These are phyloP conservation scores for Garcia nutans DNA, from an alignment of 345 rosid species.

Conservation along the genomic window DNA sequence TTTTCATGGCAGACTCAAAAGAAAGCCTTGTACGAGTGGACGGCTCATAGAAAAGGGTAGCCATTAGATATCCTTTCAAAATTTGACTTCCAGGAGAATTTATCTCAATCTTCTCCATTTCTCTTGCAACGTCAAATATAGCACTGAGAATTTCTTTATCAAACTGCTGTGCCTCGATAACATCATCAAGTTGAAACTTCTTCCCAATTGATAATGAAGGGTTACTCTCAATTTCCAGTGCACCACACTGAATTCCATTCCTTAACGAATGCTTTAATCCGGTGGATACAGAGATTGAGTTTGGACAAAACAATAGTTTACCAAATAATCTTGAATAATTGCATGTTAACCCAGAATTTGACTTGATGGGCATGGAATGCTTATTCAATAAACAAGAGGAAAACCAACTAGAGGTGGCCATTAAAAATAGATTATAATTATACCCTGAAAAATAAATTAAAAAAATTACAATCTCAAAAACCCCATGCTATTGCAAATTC, in stretches of 20 bases:
- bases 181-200: slow-evolving; percentile 76
- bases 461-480: not conserved
- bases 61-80: slow-evolving; percentile 88
- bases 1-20: slow-evolving; percentile 97
- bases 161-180: slow-evolving; percentile 92
- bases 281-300: slow-evolving; percentile 22
- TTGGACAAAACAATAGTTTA: slow-evolving; percentile 18
- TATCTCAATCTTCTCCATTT: slow-evolving; percentile 82
- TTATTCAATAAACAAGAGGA: slow-evolving; percentile 12
- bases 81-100: slow-evolving; percentile 69
- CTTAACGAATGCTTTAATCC: slow-evolving; percentile 16
- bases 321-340: slow-evolving; percentile 18
- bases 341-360: slow-evolving; percentile 22
- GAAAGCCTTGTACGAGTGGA: slow-evolving; percentile 96
- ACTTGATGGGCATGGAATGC: slow-evolving; percentile 7
- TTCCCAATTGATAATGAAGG: slow-evolving; percentile 35
- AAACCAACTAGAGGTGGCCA: slow-evolving; percentile 16
- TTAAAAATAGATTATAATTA: not conserved
- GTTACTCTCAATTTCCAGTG: slow-evolving; percentile 34
- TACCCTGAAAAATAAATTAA: not conserved
- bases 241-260: slow-evolving; percentile 37
- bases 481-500: not conserved
- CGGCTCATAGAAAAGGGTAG: slow-evolving; percentile 94
- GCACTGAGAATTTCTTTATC: slow-evolving; percentile 70
- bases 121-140: slow-evolving; percentile 77